Conservation (phyloP, 2,329 filamentous ascomycete genomes). For the Xenosphaeropsis pyriputrescens region DNA sequence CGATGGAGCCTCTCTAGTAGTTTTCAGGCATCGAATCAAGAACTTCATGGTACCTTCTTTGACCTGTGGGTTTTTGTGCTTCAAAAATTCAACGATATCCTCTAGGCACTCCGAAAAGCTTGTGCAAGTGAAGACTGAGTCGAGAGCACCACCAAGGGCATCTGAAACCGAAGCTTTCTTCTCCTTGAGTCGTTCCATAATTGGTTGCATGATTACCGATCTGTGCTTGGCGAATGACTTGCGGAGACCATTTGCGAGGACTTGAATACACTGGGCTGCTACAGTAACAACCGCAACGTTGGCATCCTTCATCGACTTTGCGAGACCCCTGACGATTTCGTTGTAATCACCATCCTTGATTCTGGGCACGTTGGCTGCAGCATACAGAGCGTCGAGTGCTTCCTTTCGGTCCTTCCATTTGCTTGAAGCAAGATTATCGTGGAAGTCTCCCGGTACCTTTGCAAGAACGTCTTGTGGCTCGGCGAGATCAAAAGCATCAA, state of each 20-base stretch:
- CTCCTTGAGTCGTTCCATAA: constrained; percentile 93
- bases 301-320: constrained; percentile 98
- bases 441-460: constrained; percentile 70
- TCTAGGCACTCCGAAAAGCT: constrained; percentile 76
- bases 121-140: constrained; percentile 51
- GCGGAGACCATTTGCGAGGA: constrained; percentile 73
- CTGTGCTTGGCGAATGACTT: constrained; percentile 70
- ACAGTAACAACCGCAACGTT: constrained; percentile 91
- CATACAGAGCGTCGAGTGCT: constrained; percentile 68
- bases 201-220: constrained; percentile 65
- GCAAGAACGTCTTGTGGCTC: constrained; percentile 78
- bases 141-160: constrained; percentile 72
- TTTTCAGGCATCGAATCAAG: constrained; percentile 73
- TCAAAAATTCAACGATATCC: constrained; percentile 71
- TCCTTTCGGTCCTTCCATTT: constrained; percentile 99
- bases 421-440: constrained; percentile 70
- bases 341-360: constrained; percentile 87
- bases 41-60: constrained; percentile 94
- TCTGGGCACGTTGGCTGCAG: constrained; percentile 65
- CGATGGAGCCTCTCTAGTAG: constrained; percentile 67
- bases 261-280: constrained; percentile 84
- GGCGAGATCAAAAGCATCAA: constrained; percentile 69
- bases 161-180: constrained; percentile 88
- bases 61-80: constrained; percentile 94
- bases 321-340: constrained; percentile 69